Percentiles rank a stretch among this genome's conserved stretches.
These are phyloP conservation scores for Rutstroemia sp. DNA, from an alignment of 2,329 filamentous ascomycete genomes.

Conservation along the genomic window DNA sequence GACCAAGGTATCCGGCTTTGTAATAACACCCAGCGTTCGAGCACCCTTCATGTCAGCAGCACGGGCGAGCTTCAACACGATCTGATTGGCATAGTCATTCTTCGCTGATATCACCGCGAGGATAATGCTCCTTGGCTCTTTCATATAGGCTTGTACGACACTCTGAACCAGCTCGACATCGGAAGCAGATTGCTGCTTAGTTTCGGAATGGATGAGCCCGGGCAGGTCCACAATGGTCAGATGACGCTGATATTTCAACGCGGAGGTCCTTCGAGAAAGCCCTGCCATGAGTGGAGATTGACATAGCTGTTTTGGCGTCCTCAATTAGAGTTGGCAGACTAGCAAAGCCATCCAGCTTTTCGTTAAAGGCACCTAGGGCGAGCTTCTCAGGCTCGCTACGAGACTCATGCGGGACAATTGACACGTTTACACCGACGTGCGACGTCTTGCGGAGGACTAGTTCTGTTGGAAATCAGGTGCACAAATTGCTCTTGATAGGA, in stretches of 20 bases:
- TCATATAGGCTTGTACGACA: slow-evolving; percentile 46
- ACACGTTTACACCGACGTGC: slow-evolving; percentile 10
- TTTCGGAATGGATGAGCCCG: slow-evolving; percentile 43
- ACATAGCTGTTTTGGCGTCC: slow-evolving; percentile 16
- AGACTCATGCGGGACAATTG: slow-evolving; percentile 17
- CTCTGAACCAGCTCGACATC: slow-evolving; percentile 39
- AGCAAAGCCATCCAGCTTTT: slow-evolving; percentile 17
- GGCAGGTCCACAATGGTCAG: slow-evolving; percentile 53
- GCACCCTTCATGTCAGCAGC: slow-evolving; percentile 29
- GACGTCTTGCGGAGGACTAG: slow-evolving; percentile 29
- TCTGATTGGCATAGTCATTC: slow-evolving; percentile 54
- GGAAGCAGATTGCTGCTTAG: slow-evolving; percentile 35
- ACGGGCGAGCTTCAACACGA: slow-evolving; percentile 43
- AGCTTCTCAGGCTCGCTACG: slow-evolving; percentile 14
- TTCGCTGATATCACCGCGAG: slow-evolving; percentile 49
- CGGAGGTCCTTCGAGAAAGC: slow-evolving; percentile 22
- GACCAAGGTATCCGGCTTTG: slow-evolving; percentile 48
- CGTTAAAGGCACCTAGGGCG: slow-evolving; percentile 12
- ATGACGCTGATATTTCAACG: slow-evolving; percentile 34
- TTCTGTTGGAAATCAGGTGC: neutral
- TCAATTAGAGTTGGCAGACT: slow-evolving; percentile 18
- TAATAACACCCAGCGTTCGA: slow-evolving; percentile 42
- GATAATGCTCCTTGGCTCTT: slow-evolving; percentile 46
- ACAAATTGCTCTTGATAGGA: slow-evolving; percentile 26
- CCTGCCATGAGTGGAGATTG: slow-evolving; percentile 16